These are phyloP conservation scores for Penicillium egyptiacum DNA, from an alignment of 495 filamentous ascomycete genomes.

Conservation along the genomic window DNA sequence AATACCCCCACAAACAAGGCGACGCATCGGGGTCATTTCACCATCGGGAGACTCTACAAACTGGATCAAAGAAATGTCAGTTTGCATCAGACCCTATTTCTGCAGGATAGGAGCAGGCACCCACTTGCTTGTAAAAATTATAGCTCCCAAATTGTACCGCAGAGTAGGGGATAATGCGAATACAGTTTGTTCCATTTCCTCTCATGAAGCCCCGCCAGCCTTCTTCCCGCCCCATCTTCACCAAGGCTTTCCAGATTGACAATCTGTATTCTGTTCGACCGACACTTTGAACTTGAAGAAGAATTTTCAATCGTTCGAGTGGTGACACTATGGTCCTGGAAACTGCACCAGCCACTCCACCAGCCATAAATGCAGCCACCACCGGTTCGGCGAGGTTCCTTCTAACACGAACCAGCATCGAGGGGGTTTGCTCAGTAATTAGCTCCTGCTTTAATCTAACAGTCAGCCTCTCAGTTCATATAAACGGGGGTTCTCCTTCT, in stretches of 20 bases:
- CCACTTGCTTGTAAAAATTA: constrained; percentile 92
- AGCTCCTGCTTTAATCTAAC: constrained; percentile 16
- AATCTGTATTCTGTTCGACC: constrained; percentile 91
- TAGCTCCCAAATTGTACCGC: constrained; percentile 98
- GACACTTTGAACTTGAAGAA: constrained; percentile 92
- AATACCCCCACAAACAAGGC: constrained; percentile 79
- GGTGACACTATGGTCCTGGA: constrained; percentile 95
- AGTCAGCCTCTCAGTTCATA: background rate
- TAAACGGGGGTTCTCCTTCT: background rate
- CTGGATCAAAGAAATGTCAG: constrained; percentile 32
- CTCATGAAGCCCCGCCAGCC: constrained; percentile 95
- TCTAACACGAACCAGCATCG: constrained; percentile 23
- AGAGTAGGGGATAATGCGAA: constrained; percentile 96
- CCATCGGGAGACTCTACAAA: constrained; percentile 75
- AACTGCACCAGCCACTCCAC: constrained; percentile 93
- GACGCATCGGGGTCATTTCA: constrained; percentile 64
- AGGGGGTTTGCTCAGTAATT: constrained; percentile 11
- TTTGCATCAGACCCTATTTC: background rate
- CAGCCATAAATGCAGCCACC: constrained; percentile 89
- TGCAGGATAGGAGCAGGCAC: constrained; percentile 21
- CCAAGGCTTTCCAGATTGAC: constrained; percentile 81
- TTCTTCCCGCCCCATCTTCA: constrained; percentile 95
- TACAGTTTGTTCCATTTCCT: constrained; percentile 97
- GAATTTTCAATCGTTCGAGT: constrained; percentile 90
- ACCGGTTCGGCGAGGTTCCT: constrained; percentile 62